Percentiles rank a stretch among this genome's conserved stretches.
Conservation (phyloP, 2,329 filamentous ascomycete genomes). For the Venturia asperata region DNA sequence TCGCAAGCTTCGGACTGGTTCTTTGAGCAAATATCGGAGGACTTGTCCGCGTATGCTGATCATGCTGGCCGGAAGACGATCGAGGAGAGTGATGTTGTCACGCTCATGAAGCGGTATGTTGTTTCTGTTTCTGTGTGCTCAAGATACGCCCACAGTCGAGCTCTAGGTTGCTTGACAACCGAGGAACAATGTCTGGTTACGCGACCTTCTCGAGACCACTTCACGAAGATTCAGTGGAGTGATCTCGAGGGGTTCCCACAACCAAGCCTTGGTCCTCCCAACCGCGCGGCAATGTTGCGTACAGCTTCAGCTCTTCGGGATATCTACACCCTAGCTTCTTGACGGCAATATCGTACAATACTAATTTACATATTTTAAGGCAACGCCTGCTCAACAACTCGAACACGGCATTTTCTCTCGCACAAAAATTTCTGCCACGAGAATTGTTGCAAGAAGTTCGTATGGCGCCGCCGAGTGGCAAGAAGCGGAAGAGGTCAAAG, state of each 20-base stretch:
- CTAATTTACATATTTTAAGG: slow-evolving; percentile 44
- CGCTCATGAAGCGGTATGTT: slow-evolving; percentile 74
- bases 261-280: too few species aligned
- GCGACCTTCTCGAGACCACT: neutral
- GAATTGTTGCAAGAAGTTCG: slow-evolving; percentile 77
- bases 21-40: slow-evolving; percentile 79
- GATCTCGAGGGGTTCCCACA: too few species aligned
- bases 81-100: slow-evolving; percentile 74
- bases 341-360: slow-evolving; percentile 18
- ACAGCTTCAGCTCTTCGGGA: too few species aligned
- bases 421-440: slow-evolving; percentile 71
- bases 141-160: neutral
- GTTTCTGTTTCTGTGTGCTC: slow-evolving; percentile 7
- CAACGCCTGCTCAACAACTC: slow-evolving; percentile 67
- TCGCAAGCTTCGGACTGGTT: slow-evolving; percentile 83
- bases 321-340: neutral
- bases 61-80: slow-evolving; percentile 81
- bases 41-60: slow-evolving; percentile 69
- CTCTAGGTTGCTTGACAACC: slow-evolving; percentile 22
- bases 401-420: slow-evolving; percentile 77
- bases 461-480: slow-evolving; percentile 52
- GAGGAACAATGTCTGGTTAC: neutral
- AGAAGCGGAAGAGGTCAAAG: slow-evolving; percentile 35
- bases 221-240: too few species aligned
- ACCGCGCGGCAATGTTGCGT: too few species aligned